Conservation (phyloP, 2,329 filamentous ascomycete genomes). For the Davidsoniella virescens region DNA sequence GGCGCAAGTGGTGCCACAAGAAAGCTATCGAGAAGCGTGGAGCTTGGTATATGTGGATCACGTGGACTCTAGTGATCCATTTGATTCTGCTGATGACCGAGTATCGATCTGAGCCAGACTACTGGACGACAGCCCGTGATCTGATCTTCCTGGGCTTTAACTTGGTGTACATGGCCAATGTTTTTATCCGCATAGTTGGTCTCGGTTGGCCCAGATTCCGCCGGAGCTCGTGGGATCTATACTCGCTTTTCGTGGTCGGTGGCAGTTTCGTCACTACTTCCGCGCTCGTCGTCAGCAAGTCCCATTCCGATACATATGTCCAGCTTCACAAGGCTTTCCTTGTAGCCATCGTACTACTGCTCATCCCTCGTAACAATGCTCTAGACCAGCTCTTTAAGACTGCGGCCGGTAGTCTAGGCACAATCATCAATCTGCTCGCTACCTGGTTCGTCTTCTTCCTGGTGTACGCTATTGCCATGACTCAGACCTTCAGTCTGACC, state of each 20-base stretch:
- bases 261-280: conserved; percentile 67
- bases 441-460: conserved; percentile 97
- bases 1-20: conserved; percentile 91
- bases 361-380: conserved; percentile 93
- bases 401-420: conserved; percentile 77
- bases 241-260: conserved; percentile 61
- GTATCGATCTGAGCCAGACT: conserved; percentile 56
- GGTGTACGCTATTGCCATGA: conserved; percentile 90
- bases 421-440: conserved; percentile 79
- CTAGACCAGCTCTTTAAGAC: conserved; percentile 98
- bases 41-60: conserved; percentile 75
- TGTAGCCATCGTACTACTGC: conserved; percentile 71
- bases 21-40: conserved; percentile 88
- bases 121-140: conserved; percentile 58
- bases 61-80: conserved; percentile 64
- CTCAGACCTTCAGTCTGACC: conserved; percentile 88
- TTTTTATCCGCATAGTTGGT: conserved; percentile 68
- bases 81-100: conserved; percentile 71
- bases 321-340: conserved; percentile 89
- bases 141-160: conserved; percentile 68
- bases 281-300: conserved; percentile 52
- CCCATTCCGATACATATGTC: conserved; percentile 45
- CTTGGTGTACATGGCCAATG: conserved; percentile 66
- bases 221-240: conserved; percentile 89
- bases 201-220: conserved; percentile 86